A percentile compares a stretch with the other conserved stretches of the same genome.
Evolutionary conservation across 345 rosid genomes (phyloP).

Genomic region (Isatis tinctoria): DNA sequence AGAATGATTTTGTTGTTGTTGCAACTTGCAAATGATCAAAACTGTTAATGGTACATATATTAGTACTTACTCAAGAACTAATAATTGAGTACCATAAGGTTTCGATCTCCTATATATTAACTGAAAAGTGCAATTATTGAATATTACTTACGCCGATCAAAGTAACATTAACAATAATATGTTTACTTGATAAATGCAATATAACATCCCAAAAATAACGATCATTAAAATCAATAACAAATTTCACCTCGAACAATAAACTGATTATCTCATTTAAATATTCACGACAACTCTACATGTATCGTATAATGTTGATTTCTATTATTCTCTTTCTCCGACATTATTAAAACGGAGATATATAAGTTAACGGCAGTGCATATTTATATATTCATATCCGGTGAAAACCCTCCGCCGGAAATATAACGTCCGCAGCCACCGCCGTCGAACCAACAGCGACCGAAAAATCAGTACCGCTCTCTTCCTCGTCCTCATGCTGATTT

Average conservation of each 20-base stretch:
- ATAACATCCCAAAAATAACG: too few relatives aligned
- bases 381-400: slow-evolving; percentile 36
- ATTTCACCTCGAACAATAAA: neutral
- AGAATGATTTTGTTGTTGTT: neutral
- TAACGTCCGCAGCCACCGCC: slow-evolving; percentile 14
- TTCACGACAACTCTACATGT: neutral
- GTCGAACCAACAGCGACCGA: slow-evolving; percentile 30
- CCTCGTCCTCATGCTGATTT: slow-evolving; percentile 60
- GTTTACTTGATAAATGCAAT: too few relatives aligned
- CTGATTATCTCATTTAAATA: neutral
- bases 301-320: neutral
- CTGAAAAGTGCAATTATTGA: too few relatives aligned
- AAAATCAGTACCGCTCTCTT: slow-evolving; percentile 49
- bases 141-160: too few relatives aligned
- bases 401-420: slow-evolving; percentile 39
- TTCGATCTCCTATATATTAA: too few relatives aligned
- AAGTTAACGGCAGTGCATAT: neutral
- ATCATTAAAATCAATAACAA: neutral
- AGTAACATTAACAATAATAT: too few relatives aligned
- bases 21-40: neutral
- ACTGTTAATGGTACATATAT: neutral
- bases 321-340: neutral
- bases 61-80: neutral
- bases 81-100: neutral
- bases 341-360: neutral